Percentiles rank a stretch among this genome's conserved stretches.
These are phyloP conservation scores for Guyanaporus albipodus DNA, from an alignment of 768 basidiomycete genomes.

Conservation along the genomic window DNA sequence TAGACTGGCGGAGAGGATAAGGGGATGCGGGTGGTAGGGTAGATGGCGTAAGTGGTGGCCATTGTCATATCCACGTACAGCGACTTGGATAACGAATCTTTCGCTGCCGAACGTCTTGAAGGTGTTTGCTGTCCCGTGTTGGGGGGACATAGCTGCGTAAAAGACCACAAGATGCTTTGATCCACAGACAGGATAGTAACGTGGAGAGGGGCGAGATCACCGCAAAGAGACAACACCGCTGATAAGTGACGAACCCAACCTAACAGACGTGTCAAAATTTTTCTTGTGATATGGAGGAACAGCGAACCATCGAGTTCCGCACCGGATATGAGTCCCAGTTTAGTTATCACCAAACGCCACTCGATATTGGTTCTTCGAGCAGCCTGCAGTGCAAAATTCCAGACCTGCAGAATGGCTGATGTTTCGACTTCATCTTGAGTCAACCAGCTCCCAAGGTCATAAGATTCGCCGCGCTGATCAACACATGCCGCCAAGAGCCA, in stretches of 20 bases:
- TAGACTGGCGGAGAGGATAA: constrained; percentile 36
- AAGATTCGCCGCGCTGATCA: constrained; percentile 75
- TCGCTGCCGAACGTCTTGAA: constrained; percentile 28
- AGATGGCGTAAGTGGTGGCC: constrained; percentile 48
- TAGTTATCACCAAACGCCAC: constrained; percentile 75
- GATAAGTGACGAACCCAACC: constrained; percentile 63
- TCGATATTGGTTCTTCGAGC: constrained; percentile 66
- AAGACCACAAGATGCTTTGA: constrained; percentile 54
- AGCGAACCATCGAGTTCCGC: constrained; percentile 64
- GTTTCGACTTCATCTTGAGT: constrained; percentile 45
- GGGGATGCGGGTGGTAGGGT: constrained; percentile 40
- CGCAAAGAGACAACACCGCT: constrained; percentile 34
- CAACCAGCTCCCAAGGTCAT: constrained; percentile 65
- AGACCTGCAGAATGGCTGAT: constrained; percentile 56
- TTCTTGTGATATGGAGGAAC: not conserved
- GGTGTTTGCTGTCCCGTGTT: constrained; percentile 21
- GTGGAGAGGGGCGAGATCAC: constrained; percentile 50
- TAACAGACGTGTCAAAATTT: constrained; percentile 28
- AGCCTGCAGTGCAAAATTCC: constrained; percentile 64
- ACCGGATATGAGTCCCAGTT: constrained; percentile 56
- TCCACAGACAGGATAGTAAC: constrained; percentile 61
- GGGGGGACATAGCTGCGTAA: constrained; percentile 37
- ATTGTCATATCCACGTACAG: constrained; percentile 33
- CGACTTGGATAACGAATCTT: constrained; percentile 29
- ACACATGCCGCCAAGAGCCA: constrained; percentile 76